Base-by-base conservation (phyloP, 371 early-diverging fungal species). In the Apophysomyces sp. region DNA sequence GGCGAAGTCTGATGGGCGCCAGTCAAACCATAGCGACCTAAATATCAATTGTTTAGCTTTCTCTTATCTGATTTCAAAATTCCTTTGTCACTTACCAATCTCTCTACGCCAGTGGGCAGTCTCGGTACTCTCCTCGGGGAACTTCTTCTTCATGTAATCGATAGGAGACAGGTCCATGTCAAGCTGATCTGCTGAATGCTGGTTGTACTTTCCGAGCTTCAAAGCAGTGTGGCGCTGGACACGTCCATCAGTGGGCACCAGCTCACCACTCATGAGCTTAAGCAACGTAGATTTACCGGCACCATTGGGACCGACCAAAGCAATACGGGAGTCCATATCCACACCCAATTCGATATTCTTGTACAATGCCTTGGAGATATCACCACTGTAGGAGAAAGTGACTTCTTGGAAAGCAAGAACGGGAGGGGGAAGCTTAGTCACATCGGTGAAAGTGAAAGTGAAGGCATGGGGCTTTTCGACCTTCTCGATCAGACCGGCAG, bases 1-100 rank as follows among this genome's bases (percentile, higher is more conserved):
- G 89, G 86, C 63, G 93, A 90, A 61, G 95, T 93, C 84, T 97
- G 98, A 60, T 93, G 91, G 4, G 78, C 77, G 1, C 93, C 93
- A 7, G 84, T 80, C 36, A 90, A 37, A 0, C 90, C 90, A 58
- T 44, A 44, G 49, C 49, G 49, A 44, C 49, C 49, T 44, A 21
- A 21, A 44, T 11, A 44, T 18, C 21, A 44, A 21, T 44, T 21
- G 11, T 3, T 9, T 21, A 21, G 27, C 27, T 18, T 44, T 21
- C 21, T 18, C 24, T 28, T 37, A 26, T 57, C 12, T 52, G 52
- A 13, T 60, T 41, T 18, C 21, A 7, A 41, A 13, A 41, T 12
- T 7, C 12, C 12, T 12, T 34, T 12, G 13, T n/a, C 88, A 82
- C 13, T 80, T 74, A 16, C 92, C 93, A 30, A 91, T 80, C 52